phyloP scores from a whole-genome alignment of 768 basidiomycete species.

The Leccinum imitatum region DNA sequence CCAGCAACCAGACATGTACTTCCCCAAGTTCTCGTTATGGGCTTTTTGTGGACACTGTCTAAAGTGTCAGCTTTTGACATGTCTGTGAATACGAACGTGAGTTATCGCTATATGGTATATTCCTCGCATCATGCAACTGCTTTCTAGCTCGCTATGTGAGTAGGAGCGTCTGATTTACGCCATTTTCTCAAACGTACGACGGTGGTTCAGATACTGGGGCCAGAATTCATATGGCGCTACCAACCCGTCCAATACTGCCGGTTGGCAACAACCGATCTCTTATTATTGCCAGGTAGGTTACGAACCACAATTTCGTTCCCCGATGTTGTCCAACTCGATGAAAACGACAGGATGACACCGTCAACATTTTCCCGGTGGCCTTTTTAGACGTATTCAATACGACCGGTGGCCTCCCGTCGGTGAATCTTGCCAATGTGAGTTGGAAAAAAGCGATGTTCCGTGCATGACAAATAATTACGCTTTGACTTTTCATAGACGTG shows the following conservation, averaged over 20 bases:
- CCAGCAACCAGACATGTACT: background rate
- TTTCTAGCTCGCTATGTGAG: conserved; percentile 24
- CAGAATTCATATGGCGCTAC: conserved; percentile 39
- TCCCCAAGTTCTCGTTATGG: background rate
- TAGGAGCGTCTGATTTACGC: background rate
- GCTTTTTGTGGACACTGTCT: conserved; percentile 1
- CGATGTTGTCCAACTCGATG: background rate
- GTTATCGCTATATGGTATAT: background rate
- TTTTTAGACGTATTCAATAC: conserved; percentile 61
- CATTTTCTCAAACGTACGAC: background rate
- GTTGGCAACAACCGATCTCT: conserved; percentile 34
- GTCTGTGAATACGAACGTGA: conserved; percentile 22
- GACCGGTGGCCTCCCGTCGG: conserved; percentile 54
- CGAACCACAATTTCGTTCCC: background rate
- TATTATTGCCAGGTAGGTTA: conserved; percentile 32
- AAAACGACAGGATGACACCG: conserved; percentile 46
- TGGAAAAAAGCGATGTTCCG: background rate
- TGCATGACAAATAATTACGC: background rate
- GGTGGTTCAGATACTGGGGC: conserved; percentile 34
- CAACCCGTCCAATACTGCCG: conserved; percentile 27
- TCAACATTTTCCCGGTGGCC: conserved; percentile 60
- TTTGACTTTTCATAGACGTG: conserved; percentile 46
- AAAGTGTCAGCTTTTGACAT: conserved; percentile 17
- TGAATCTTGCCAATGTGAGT: conserved; percentile 60
- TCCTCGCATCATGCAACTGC: background rate